Evolutionary conservation across 306 rosid genomes (phyloP), one percentile per base, ranked within the genome.

Genomic region (Sesbania bispinosa): DNA sequence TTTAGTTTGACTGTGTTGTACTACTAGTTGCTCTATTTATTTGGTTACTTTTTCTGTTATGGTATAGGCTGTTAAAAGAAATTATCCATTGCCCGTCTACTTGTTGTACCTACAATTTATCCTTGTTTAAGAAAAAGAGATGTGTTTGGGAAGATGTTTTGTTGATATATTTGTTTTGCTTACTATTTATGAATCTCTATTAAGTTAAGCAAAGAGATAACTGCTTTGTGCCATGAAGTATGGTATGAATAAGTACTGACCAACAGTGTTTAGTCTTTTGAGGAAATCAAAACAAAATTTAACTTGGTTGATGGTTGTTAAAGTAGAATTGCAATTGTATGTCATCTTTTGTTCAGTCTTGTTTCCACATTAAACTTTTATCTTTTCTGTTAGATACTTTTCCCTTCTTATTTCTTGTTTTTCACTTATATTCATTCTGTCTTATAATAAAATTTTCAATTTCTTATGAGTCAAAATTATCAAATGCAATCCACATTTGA

Each of bases 401-500:
- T 70, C n/a, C 77, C 42, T 60, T 52, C n/a, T 30, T 19, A n/a
- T 53, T 61, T 24, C 46, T 38, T 64, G 42, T 13, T 36, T 77
- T 10, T 61, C 10, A 21, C 62, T 57, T 55, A 14, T 9, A 11
- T 64, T 65, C 4, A 59, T 14, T 64, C 7, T 24, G 16, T 50
- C 11, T 23, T 76, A 11, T 38, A 19, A 10, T 38, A 13, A 10
- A 8, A 19, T 29, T 59, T 69, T 71, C 15, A 18, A 11, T 68
- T 62, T 71, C 15, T 51, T 47, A 21, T 36, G 19, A 71, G 39
- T 38, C 61, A 65, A 83, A 78, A 69, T 73, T 33, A 62, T 67
- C 45, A 27, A 63, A 52, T 42, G 61, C 45, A 36, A 69, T 48
- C 67, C 29, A 36, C 51, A 47, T 73, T 41, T 74, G 66, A 60